A percentile compares a stretch with the other conserved stretches of the same genome.
Evolutionary conservation across 208 protist genomes (phyloP).

Genomic region (Entamoeba invadens): DNA sequence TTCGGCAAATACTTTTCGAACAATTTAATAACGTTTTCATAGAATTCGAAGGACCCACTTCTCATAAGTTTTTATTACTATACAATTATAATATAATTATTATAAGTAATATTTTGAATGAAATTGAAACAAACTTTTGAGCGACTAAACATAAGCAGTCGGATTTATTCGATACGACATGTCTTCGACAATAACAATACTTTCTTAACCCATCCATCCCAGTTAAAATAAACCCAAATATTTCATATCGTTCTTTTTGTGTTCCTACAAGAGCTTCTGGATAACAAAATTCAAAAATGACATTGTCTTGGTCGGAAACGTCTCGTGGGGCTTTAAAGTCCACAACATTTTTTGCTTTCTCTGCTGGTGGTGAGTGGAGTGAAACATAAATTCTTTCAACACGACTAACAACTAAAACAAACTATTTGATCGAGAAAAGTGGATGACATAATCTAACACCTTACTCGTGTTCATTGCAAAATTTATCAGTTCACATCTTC

Average conservation of each 20-base stretch:
- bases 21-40: background rate
- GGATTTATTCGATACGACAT: background rate
- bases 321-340: background rate
- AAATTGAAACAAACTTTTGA: background rate
- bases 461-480: background rate
- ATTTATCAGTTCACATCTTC: too few species aligned
- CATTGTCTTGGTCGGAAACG: background rate
- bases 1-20: background rate
- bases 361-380: background rate
- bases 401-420: background rate
- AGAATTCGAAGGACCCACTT: background rate
- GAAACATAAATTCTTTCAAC: too few species aligned
- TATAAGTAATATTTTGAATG: background rate
- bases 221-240: background rate
- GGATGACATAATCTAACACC: background rate
- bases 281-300: slow-evolving; percentile 1
- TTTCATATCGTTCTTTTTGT: background rate
- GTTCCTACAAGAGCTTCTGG: background rate
- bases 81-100: background rate
- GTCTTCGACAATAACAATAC: background rate
- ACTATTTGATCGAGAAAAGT: background rate
- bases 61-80: background rate
- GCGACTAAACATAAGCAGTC: background rate
- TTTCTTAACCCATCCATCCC: background rate
- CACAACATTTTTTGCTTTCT: background rate